Conservation (phyloP, 306 rosid genomes). For the Sesbania bispinosa region DNA sequence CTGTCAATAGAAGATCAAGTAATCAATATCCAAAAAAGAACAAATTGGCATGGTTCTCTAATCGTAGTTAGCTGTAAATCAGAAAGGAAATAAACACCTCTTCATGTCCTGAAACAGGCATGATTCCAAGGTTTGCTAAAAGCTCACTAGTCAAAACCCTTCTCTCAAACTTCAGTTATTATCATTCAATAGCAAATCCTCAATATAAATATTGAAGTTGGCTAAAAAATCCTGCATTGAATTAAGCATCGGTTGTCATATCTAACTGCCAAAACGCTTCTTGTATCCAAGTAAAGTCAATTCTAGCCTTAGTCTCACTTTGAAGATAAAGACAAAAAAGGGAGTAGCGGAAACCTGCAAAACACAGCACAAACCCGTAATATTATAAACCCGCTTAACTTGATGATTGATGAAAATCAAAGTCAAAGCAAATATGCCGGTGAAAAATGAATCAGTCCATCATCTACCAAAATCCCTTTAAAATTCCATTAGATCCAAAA, state of each 20-base stretch:
- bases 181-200: constrained; percentile 31
- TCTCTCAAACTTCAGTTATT: constrained; percentile 24
- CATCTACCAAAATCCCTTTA: background rate
- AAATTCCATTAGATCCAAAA: constrained; percentile 25
- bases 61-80: constrained; percentile 58
- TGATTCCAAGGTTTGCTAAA: constrained; percentile 52
- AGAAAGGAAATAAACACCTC: constrained; percentile 78
- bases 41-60: constrained; percentile 40
- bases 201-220: background rate
- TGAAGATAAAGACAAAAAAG: background rate
- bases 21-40: constrained; percentile 56
- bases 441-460: background rate
- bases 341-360: constrained; percentile 33
- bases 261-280: constrained; percentile 27
- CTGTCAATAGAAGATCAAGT: constrained; percentile 81
- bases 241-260: background rate
- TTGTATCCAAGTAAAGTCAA: constrained; percentile 9
- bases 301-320: constrained; percentile 9
- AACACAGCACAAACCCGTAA: background rate
- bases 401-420: background rate
- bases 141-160: constrained; percentile 29
- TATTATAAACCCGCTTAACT: background rate
- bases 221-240: constrained; percentile 16
- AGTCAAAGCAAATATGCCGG: background rate
- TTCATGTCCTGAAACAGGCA: constrained; percentile 81